These are phyloP conservation scores for Conringia planisiliqua DNA, from an alignment of 345 rosid genomes.

Conservation along the genomic window DNA sequence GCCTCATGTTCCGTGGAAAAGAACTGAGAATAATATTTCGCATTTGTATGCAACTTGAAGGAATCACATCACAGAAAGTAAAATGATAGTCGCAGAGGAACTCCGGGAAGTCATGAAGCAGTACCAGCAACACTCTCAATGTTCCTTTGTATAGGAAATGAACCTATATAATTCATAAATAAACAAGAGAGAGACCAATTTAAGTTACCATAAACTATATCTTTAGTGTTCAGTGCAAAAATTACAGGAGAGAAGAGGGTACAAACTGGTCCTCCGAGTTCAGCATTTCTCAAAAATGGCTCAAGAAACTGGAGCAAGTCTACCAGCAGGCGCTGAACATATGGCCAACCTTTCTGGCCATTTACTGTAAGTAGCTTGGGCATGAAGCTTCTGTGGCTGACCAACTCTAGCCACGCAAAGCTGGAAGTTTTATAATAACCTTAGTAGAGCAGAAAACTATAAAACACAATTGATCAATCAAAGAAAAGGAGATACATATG, in stretches of 20 bases:
- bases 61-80: conserved; percentile 96
- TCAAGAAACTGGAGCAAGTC: conserved; percentile 94
- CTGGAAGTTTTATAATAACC: conserved; percentile 39
- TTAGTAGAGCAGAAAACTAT: not conserved
- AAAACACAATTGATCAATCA: not conserved
- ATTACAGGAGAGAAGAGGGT: conserved; percentile 2
- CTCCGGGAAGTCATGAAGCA: conserved; percentile 97
- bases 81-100: conserved; percentile 97
- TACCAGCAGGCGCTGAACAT: conserved; percentile 79
- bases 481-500: not conserved
- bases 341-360: conserved; percentile 94
- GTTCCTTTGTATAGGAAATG: conserved; percentile 87
- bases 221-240: not conserved
- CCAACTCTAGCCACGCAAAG: conserved; percentile 97
- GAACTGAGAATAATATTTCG: conserved; percentile 95
- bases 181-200: conserved; percentile 61
- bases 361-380: conserved; percentile 86
- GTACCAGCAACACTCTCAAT: conserved; percentile 87
- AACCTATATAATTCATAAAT: conserved; percentile 63
- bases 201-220: conserved; percentile 43
- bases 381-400: conserved; percentile 97
- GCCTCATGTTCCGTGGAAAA: conserved; percentile 96
- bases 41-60: conserved; percentile 99
- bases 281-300: conserved; percentile 94
- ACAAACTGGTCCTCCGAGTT: conserved; percentile 74